These are phyloP conservation scores for Monilinia polystroma DNA, from an alignment of 2,329 filamentous ascomycete genomes.

Conservation along the genomic window DNA sequence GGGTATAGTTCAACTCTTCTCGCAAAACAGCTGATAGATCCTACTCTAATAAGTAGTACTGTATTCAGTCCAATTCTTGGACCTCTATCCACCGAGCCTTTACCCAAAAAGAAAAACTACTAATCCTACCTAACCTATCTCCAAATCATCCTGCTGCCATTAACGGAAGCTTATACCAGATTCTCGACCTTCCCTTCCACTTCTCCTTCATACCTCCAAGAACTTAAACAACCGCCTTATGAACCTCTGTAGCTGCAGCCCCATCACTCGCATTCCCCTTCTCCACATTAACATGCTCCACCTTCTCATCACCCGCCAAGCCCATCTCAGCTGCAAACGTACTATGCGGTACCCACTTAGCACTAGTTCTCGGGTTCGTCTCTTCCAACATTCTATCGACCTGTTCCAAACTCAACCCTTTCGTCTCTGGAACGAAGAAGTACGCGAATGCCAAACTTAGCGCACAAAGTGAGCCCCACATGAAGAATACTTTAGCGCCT, in stretches of 20 bases:
- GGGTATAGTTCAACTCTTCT: slow-evolving; percentile 22
- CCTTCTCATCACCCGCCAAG: slow-evolving; percentile 25
- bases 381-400: slow-evolving; percentile 64
- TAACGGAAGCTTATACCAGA: slow-evolving; percentile 2
- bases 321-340: slow-evolving; percentile 38
- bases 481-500: slow-evolving; percentile 46
- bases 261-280: slow-evolving; percentile 13
- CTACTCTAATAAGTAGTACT: not conserved
- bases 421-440: slow-evolving; percentile 68
- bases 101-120: not conserved
- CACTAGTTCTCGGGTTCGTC: slow-evolving; percentile 43
- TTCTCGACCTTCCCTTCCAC: not conserved
- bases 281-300: slow-evolving; percentile 18
- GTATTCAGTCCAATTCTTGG: not conserved
- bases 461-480: slow-evolving; percentile 61
- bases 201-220: not conserved
- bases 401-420: slow-evolving; percentile 70
- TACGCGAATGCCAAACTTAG: slow-evolving; percentile 56
- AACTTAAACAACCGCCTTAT: slow-evolving; percentile 25
- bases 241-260: not conserved
- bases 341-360: slow-evolving; percentile 35
- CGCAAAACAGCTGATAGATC: not conserved
- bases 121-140: not conserved
- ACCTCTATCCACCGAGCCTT: not conserved
- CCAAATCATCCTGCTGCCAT: not conserved